Evolutionary conservation across 2,329 filamentous ascomycete genomes (phyloP), one percentile per base, ranked within the genome.

Genomic region (Apiospora arundinis): DNA sequence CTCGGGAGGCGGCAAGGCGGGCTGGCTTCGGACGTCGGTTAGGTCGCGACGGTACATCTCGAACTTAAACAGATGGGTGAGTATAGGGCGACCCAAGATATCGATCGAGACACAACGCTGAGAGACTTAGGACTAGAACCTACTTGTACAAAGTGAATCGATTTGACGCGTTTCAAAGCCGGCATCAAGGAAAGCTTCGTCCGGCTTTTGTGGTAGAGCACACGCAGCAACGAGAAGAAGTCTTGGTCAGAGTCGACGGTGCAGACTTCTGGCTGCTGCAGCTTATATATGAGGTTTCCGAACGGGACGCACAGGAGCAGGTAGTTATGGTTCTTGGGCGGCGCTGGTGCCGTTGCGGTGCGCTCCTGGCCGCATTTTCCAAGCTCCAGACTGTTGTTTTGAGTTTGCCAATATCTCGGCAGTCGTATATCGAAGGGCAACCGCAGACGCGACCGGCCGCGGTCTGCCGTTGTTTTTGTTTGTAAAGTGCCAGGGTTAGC

Each of bases 251-350:
- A 77, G 12, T 69, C 69, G 4, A 75, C 73, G 0, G 68, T 72
- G 60, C 76, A 77, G 1, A 77, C 71, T 14, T 77, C 73, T 8
- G 73, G 46, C 40, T 76, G 75, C 42, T 71, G 66, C 2, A 75
- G n/a, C 44, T 71, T 76, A 7, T 67, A 70, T 1, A 70, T 71
- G 63, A 67, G 69, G 16, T 70, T 70, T 1, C 70, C 48, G 46
- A 74, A 76, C 9, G 74, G 75, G n/a, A 76, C 25, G 46, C 74
- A 76, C 0, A 72, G 56, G 0, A 75, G 68, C 4, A 75, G 28
- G 23, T 72, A 76, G n/a, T 74, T 74, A 23, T 76, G 70, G 4
- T 46, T 4, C 4, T 49, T 49, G 68, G 40, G 1, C 0, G 45
- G 16, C 8, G 45, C 45, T 18, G 21, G n/a, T 3, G 48, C 48